Evolutionary conservation across 441 rosid species (phyloP).

Genomic region (Pelargonium cotyledonis): DNA sequence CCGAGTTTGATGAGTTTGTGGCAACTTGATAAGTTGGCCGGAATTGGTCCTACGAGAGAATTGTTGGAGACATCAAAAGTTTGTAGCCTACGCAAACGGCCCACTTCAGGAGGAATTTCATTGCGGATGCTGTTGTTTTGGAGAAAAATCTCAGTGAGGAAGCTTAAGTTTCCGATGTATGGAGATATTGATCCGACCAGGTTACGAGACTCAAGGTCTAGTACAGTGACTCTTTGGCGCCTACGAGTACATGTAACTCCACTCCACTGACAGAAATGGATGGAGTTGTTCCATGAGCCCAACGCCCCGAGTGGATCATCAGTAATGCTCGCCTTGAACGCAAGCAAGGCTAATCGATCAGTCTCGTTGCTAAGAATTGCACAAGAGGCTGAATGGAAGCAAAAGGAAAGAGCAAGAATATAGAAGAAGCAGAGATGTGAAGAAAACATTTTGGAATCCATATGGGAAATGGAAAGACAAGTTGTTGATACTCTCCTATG

Average conservation of each 20-base stretch:
- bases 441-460: background rate
- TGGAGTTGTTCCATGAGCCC: too few relatives aligned
- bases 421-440: background rate
- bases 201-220: background rate
- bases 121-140: slow-evolving; percentile 8
- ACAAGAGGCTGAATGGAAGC: background rate
- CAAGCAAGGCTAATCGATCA: background rate
- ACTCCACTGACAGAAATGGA: slow-evolving; percentile 16
- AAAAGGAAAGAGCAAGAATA: background rate
- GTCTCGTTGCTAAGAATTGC: slow-evolving; percentile 11
- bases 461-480: too few relatives aligned
- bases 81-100: background rate
- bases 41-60: slow-evolving; percentile 14
- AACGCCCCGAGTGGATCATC: slow-evolving; percentile 12
- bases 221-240: slow-evolving; percentile 13
- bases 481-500: too few relatives aligned
- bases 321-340: background rate
- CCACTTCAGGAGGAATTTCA: slow-evolving; percentile 12
- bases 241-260: slow-evolving; percentile 6
- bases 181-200: slow-evolving; percentile 18
- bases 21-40: slow-evolving; percentile 11
- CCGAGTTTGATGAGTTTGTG: background rate
- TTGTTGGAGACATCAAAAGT: background rate
- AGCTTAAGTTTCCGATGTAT: slow-evolving; percentile 19
- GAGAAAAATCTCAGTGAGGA: slow-evolving; percentile 8